phyloP scores from a whole-genome alignment of 1,139 yeast species.

The Taiozyma sp. region DNA sequence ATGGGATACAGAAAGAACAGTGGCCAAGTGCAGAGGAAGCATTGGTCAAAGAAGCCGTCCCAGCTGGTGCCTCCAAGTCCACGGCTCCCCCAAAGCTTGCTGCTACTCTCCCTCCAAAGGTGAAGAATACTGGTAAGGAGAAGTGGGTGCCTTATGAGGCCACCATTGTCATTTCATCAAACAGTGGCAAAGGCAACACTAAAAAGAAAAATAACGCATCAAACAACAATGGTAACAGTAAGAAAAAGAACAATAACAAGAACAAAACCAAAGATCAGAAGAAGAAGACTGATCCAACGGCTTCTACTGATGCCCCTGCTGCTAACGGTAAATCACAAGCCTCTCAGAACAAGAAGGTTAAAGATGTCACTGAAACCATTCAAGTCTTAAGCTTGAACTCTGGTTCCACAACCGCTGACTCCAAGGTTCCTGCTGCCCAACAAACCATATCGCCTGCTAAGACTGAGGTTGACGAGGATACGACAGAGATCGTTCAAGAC shows the following conservation, averaged over 20 bases:
- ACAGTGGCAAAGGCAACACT: conserved; percentile 1
- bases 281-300: conserved; percentile 1
- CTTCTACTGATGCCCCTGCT: background rate
- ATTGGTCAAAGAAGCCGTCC: conserved; percentile 4
- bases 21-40: conserved; percentile 20
- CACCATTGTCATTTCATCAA: conserved; percentile 18
- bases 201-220: conserved; percentile 3
- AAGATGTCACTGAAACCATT: background rate
- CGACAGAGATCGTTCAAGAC: background rate
- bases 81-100: background rate
- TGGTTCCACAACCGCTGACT: background rate
- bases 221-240: conserved; percentile 1
- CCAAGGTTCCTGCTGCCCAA: background rate
- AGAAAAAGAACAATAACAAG: conserved; percentile 3
- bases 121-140: conserved; percentile 22
- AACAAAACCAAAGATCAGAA: background rate
- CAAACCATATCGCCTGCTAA: background rate
- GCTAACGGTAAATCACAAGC: background rate
- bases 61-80: background rate
- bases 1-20: conserved; percentile 8
- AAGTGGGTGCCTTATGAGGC: conserved; percentile 29
- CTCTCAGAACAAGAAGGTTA: background rate
- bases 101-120: conserved; percentile 7
- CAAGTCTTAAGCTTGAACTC: background rate
- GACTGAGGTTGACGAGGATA: background rate